These are phyloP conservation scores for Schizosaccharomyces cryophilus DNA, from an alignment of 805 yeast genomes.

Conservation along the genomic window DNA sequence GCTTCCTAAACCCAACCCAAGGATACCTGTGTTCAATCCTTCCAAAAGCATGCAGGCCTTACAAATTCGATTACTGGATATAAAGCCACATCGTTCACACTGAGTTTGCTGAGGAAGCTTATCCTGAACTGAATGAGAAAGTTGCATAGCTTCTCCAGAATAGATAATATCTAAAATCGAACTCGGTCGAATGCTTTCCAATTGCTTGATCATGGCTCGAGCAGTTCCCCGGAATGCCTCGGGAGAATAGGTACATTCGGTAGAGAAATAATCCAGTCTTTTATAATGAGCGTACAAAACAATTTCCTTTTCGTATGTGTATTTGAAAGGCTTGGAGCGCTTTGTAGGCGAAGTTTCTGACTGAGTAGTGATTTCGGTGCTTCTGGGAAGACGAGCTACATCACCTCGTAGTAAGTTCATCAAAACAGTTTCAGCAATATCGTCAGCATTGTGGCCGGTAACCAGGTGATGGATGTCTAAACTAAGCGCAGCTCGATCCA, in stretches of 20 bases:
- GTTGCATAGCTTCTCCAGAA: constrained; percentile 58
- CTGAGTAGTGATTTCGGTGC: constrained; percentile 67
- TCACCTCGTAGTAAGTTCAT: constrained; percentile 95
- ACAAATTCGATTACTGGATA: constrained; percentile 69
- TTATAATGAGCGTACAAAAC: constrained; percentile 93
- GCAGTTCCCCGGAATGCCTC: constrained; percentile 98
- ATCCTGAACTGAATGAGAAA: neutral
- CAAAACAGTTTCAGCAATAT: constrained; percentile 92
- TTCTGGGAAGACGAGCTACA: constrained; percentile 68
- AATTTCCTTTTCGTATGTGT: constrained; percentile 87
- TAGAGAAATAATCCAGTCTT: constrained; percentile 80
- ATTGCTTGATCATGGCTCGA: constrained; percentile 65
- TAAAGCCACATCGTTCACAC: constrained; percentile 77
- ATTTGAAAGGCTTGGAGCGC: constrained; percentile 87
- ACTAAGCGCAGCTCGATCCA: constrained; percentile 84
- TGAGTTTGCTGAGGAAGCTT: constrained; percentile 21
- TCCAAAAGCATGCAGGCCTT: constrained; percentile 78
- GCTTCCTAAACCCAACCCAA: constrained; percentile 15
- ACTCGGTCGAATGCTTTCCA: constrained; percentile 75
- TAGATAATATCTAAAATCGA: constrained; percentile 84
- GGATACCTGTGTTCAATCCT: constrained; percentile 55
- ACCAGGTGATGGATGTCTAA: constrained; percentile 72
- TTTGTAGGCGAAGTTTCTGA: constrained; percentile 64
- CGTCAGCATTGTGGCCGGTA: constrained; percentile 98
- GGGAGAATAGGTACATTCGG: constrained; percentile 95